These are phyloP conservation scores for Scheffersomyces stipitis DNA, from an alignment of 805 yeast genomes.

Conservation along the genomic window DNA sequence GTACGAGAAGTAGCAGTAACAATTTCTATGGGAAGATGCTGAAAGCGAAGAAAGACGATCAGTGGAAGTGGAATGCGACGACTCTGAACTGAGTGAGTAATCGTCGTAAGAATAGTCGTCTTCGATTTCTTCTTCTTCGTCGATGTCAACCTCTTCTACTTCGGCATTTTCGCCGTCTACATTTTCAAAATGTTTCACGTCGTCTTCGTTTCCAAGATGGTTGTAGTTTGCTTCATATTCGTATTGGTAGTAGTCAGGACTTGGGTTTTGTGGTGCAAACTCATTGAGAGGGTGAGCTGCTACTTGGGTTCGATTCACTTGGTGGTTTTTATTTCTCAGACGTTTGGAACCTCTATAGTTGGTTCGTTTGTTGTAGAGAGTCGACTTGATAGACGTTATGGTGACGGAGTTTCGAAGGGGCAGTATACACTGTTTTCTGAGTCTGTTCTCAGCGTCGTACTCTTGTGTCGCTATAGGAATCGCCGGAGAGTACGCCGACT, in stretches of 20 bases:
- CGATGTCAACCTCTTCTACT: constrained; percentile 3
- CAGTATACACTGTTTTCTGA: not conserved
- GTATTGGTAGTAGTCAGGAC: not conserved
- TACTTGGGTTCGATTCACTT: no score
- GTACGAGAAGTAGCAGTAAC: not conserved
- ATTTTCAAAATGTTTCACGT: no score
- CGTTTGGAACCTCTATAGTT: not conserved
- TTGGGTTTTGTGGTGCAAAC: no score
- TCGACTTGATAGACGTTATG: constrained; percentile 8
- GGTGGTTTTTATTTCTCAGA: not conserved
- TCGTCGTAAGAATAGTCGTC: constrained; percentile 2
- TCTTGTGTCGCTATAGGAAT: no score
- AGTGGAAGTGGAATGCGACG: not conserved
- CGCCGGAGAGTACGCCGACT: not conserved
- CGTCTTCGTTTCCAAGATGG: no score
- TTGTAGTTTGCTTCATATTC: no score
- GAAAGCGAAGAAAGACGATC: not conserved
- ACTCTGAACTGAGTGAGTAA: constrained; percentile 4
- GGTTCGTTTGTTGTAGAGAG: constrained; percentile 1
- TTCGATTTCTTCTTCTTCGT: constrained; percentile 3
- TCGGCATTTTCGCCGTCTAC: constrained; percentile 4
- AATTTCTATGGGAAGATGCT: not conserved
- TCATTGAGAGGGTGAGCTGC: constrained; percentile 4
- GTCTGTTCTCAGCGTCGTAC: no score
- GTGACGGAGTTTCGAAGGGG: constrained; percentile 6